Percentiles rank a stretch among this genome's conserved stretches.
Evolutionary conservation across 441 rosid species (phyloP).

Genomic region (Theobroma grandiflorum): DNA sequence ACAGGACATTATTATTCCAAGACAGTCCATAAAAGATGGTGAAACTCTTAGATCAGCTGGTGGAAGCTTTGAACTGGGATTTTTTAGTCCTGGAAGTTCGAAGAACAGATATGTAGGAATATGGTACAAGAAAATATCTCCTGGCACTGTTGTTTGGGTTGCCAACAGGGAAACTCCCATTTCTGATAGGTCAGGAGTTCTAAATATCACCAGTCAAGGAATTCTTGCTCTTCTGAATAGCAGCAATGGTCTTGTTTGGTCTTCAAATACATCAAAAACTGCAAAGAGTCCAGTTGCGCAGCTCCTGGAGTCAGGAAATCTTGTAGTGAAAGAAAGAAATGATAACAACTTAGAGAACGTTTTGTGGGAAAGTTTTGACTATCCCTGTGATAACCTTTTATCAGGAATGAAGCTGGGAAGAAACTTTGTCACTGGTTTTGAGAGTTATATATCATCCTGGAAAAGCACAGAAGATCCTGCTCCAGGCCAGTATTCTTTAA

Average conservation of each 20-base stretch:
- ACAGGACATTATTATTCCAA: background rate
- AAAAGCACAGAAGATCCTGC: constrained; percentile 30
- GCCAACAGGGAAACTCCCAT: constrained; percentile 38
- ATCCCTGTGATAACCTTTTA: constrained; percentile 28
- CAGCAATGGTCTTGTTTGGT: constrained; percentile 3
- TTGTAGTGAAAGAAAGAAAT: constrained; percentile 23
- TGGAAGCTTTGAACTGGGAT: constrained; percentile 51
- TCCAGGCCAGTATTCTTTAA: constrained; percentile 4
- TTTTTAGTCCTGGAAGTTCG: constrained; percentile 44
- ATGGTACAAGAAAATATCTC: constrained; percentile 47
- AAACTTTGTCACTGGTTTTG: constrained; percentile 20
- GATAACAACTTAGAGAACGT: background rate
- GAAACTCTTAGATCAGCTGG: constrained; percentile 43
- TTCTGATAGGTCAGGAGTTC: constrained; percentile 27
- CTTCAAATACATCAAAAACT: background rate
- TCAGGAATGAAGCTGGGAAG: constrained; percentile 36
- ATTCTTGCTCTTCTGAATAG: constrained; percentile 13
- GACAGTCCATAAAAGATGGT: constrained; percentile 27
- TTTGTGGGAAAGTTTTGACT: constrained; percentile 41
- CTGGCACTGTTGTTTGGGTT: constrained; percentile 41
- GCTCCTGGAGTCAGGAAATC: constrained; percentile 44
- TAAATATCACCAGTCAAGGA: constrained; percentile 22
- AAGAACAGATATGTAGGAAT: constrained; percentile 49
- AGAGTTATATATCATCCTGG: constrained; percentile 36
- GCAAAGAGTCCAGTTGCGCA: background rate